These are phyloP conservation scores for Xylaria hypoxylon DNA, from an alignment of 2,329 filamentous ascomycete genomes.

Conservation along the genomic window DNA sequence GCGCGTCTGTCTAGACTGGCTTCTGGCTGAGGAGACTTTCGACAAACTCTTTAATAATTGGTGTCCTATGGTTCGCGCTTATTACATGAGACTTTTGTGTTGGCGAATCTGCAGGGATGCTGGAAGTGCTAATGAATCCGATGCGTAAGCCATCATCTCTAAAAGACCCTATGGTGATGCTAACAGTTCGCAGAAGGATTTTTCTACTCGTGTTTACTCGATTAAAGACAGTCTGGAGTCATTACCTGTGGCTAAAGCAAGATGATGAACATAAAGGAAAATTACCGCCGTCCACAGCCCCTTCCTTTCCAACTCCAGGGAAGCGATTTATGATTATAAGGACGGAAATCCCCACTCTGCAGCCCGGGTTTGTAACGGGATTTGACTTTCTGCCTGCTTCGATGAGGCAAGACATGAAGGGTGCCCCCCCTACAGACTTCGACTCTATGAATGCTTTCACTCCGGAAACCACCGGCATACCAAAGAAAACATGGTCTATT, in stretches of 20 bases:
- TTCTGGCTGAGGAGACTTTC: constrained; percentile 80
- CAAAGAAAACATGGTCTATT: constrained; percentile 72
- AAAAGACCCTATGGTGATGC: constrained; percentile 33
- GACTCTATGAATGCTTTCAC: constrained; percentile 44
- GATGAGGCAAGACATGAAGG: constrained; percentile 45
- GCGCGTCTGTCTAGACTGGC: constrained; percentile 77
- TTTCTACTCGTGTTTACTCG: constrained; percentile 75
- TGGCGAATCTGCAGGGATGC: constrained; percentile 87
- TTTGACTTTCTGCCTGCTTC: constrained; percentile 59
- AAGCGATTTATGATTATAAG: constrained; percentile 90
- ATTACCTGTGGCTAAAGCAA: constrained; percentile 81
- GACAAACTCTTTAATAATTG: constrained; percentile 89
- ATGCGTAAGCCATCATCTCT: constrained; percentile 67
- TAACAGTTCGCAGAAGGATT: constrained; percentile 67
- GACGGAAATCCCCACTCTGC: constrained; percentile 70
- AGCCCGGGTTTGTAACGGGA: constrained; percentile 61
- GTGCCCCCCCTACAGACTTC: constrained; percentile 46
- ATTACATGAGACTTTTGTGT: constrained; percentile 90
- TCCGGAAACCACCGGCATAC: constrained; percentile 38
- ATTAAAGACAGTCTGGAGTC: constrained; percentile 79
- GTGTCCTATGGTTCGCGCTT: constrained; percentile 94
- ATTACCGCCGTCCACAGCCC: constrained; percentile 76
- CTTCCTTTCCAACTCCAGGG: constrained; percentile 86
- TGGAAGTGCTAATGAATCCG: constrained; percentile 71
- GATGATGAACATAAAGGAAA: constrained; percentile 68